Evolutionary conservation across 2,329 filamentous ascomycete species (phyloP).

Genomic region (Diaporthe sp.): DNA sequence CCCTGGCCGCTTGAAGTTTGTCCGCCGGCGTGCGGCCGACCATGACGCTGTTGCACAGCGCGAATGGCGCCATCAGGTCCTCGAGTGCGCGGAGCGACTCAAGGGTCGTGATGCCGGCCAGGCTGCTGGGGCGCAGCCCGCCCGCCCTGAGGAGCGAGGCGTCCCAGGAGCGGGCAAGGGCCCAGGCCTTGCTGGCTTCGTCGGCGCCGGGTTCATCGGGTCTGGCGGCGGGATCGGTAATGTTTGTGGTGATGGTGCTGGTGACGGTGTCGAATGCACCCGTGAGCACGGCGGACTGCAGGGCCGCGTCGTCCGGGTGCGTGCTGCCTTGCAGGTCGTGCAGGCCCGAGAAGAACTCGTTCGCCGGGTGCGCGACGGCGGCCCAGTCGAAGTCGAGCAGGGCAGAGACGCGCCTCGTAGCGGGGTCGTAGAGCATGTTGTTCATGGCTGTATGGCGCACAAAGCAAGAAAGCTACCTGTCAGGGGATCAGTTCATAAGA

Average conservation of each 20-base stretch:
- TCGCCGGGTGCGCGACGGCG: constrained; percentile 42
- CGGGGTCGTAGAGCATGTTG: constrained; percentile 46
- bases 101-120: background rate
- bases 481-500: background rate
- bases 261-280: background rate
- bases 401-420: constrained; percentile 42
- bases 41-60: background rate
- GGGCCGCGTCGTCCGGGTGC: background rate
- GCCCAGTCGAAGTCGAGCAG: constrained; percentile 48
- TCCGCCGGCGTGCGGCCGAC: background rate
- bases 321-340: constrained; percentile 45
- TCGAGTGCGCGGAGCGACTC: constrained; percentile 13
- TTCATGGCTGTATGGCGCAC: constrained; percentile 42
- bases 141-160: background rate
- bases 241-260: background rate
- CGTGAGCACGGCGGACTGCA: constrained; percentile 6
- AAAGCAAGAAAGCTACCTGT: background rate
- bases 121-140: background rate
- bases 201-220: background rate
- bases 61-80: constrained; percentile 1
- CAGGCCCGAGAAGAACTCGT: constrained; percentile 46
- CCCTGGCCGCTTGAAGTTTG: background rate
- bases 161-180: background rate
- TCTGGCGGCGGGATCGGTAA: background rate
- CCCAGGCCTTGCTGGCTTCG: background rate